A percentile compares a stretch with the other conserved stretches of the same genome.
These are phyloP conservation scores for Moesziomyces globuligerus DNA, from an alignment of 1,284 basidiomycete species.

Conservation along the genomic window DNA sequence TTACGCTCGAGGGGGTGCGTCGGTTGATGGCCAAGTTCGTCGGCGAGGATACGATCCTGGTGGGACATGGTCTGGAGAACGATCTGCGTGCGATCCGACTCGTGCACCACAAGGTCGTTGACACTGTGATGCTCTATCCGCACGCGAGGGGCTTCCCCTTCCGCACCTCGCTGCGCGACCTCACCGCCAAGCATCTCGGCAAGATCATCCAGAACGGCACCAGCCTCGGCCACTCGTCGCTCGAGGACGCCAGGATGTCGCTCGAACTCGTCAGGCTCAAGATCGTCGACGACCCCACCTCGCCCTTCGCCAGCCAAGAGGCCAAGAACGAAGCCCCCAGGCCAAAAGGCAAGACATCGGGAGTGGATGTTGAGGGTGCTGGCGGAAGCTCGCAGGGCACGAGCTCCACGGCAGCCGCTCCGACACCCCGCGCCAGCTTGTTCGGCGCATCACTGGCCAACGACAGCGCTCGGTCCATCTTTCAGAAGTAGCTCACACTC, in stretches of 20 bases:
- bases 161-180: slow-evolving; percentile 55
- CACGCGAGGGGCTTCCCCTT: slow-evolving; percentile 62
- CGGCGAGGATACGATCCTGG: slow-evolving; percentile 54
- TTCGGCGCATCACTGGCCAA: slow-evolving; percentile 35
- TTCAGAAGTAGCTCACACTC: slow-evolving; percentile 19
- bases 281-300: slow-evolving; percentile 38
- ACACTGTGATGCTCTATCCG: slow-evolving; percentile 60
- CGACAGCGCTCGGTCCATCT: slow-evolving; percentile 39
- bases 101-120: slow-evolving; percentile 56
- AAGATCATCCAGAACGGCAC: slow-evolving; percentile 61
- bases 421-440: slow-evolving; percentile 24
- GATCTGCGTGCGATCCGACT: slow-evolving; percentile 60
- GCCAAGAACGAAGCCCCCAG: no score
- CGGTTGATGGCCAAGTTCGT: slow-evolving; percentile 52
- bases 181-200: slow-evolving; percentile 55
- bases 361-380: slow-evolving; percentile 14
- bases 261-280: slow-evolving; percentile 56
- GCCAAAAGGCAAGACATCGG: no score
- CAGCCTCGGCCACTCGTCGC: slow-evolving; percentile 55
- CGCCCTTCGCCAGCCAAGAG: slow-evolving; percentile 25
- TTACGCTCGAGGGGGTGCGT: slow-evolving; percentile 46
- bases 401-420: background rate
- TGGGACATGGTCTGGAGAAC: slow-evolving; percentile 65
- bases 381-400: background rate
- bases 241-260: slow-evolving; percentile 60